Evolutionary conservation across 495 filamentous ascomycete species (phyloP).

Genomic region (Lasiosphaeria miniovina): DNA sequence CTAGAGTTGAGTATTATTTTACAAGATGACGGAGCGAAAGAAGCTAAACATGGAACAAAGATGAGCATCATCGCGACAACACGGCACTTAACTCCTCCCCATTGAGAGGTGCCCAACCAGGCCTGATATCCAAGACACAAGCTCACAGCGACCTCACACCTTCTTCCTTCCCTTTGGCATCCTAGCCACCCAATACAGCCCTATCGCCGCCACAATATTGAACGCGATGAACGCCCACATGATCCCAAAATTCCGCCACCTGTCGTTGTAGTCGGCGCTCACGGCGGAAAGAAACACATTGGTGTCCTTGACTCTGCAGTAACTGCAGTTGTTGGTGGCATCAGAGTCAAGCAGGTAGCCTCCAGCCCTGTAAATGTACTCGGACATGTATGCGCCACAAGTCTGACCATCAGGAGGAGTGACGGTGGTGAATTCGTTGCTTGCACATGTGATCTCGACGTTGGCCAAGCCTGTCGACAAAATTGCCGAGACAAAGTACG

Average conservation of each 20-base stretch:
- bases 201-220: conserved; percentile 68
- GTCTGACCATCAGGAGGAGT: conserved; percentile 43
- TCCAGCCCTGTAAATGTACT: conserved; percentile 44
- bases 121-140: neutral
- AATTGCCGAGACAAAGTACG: conserved; percentile 64
- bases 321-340: conserved; percentile 54
- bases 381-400: conserved; percentile 56
- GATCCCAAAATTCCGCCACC: conserved; percentile 71
- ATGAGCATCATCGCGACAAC: no score
- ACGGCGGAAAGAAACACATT: conserved; percentile 58
- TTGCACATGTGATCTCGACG: conserved; percentile 55
- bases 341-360: conserved; percentile 55
- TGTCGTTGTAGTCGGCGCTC: conserved; percentile 49
- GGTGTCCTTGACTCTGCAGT: conserved; percentile 58
- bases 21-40: no score
- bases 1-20: no score
- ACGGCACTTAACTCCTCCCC: no score
- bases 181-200: conserved; percentile 74
- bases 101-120: no score
- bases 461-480: conserved; percentile 61
- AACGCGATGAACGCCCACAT: conserved; percentile 67
- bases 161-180: conserved; percentile 62
- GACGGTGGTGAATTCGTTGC: conserved; percentile 58
- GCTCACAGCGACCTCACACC: neutral
- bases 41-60: no score